Evolutionary conservation across 106 monocot species (phyloP).

Genomic region (Dendrobium nobile): DNA sequence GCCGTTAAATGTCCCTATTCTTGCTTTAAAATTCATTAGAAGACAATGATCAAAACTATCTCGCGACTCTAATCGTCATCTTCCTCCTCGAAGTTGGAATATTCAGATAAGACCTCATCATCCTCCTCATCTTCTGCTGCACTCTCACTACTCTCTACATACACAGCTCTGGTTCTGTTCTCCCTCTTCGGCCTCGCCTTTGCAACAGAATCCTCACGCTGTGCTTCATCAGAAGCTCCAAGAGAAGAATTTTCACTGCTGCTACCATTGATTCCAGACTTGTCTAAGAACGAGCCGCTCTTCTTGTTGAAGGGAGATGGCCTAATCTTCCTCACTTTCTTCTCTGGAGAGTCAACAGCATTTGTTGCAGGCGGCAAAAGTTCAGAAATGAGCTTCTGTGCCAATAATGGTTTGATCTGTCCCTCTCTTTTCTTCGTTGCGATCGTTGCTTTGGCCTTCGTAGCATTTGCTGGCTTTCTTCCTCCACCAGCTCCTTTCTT

Average conservation of each 20-base stretch:
- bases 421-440: constrained; percentile 28
- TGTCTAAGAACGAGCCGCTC: constrained; percentile 48
- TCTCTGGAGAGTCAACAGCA: constrained; percentile 47
- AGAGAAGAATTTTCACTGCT: background rate
- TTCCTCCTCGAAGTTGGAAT: constrained; percentile 43
- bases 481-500: constrained; percentile 28
- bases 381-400: constrained; percentile 38
- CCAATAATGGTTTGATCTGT: constrained; percentile 15
- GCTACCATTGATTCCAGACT: background rate
- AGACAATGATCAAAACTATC: background rate
- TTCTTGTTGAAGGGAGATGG: constrained; percentile 93
- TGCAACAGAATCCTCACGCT: constrained; percentile 11
- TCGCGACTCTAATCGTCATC: constrained; percentile 16
- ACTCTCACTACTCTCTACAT: constrained; percentile 6
- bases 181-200: constrained; percentile 32
- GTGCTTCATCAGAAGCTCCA: constrained; percentile 1
- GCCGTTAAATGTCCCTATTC: too few species aligned
- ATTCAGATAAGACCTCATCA: constrained; percentile 19
- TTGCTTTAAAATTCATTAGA: background rate
- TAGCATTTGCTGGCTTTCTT: constrained; percentile 21
- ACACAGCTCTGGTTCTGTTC: constrained; percentile 13
- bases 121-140: constrained; percentile 8
- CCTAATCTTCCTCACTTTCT: constrained; percentile 88
- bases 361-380: constrained; percentile 36
- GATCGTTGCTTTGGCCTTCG: constrained; percentile 12